Evolutionary conservation across 2,329 filamentous ascomycete genomes (phyloP), one percentile per base, ranked within the genome.

Genomic region (Aphanocladium album): DNA sequence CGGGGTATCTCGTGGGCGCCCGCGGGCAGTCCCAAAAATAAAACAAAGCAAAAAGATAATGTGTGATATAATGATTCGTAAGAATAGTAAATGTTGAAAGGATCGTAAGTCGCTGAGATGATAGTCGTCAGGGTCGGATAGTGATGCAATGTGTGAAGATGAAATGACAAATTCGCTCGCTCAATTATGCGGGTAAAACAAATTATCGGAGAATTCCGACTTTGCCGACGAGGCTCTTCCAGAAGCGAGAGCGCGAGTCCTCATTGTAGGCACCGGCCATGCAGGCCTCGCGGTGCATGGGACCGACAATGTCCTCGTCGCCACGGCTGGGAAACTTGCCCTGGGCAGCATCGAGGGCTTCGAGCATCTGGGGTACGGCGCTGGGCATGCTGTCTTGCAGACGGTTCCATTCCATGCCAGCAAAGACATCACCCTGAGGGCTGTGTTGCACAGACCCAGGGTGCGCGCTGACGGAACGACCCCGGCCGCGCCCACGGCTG

Each of bases 291-390:
- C 83, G 82, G 67, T 86, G 85, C 93, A 97, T 96, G 7, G 93
- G 93, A 1, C 93, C 93, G 49, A 97, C 91, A 71, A 97, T 96
- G 73, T 96, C 93, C 67, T 93, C 89, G 68, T 96, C 92, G 57
- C 92, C 92, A 35, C 93, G 84, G 67, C 88, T 86, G 25, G 92
- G 92, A 69, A 96, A 97, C 73, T 97, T 96, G 70, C 89, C 89
- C 64, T 89, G 58, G 5, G 58, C 82, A 70, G 88, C 80, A 70
- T 90, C 86, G 64, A 86, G 79, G 60, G 87, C 79, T 70, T 89
- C 85, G 64, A 88, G 79, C 66, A 93, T 83, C 27, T 83, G 81
- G 0, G 89, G 89, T 64, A 92, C 85, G 60, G 84, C 84, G 62
- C 83, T 84, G 46, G 88, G 80, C 33, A 87, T 77, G 61, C 82